These are phyloP conservation scores for Chaetomium sp. DNA, from an alignment of 2,329 filamentous ascomycete genomes.

Conservation along the genomic window DNA sequence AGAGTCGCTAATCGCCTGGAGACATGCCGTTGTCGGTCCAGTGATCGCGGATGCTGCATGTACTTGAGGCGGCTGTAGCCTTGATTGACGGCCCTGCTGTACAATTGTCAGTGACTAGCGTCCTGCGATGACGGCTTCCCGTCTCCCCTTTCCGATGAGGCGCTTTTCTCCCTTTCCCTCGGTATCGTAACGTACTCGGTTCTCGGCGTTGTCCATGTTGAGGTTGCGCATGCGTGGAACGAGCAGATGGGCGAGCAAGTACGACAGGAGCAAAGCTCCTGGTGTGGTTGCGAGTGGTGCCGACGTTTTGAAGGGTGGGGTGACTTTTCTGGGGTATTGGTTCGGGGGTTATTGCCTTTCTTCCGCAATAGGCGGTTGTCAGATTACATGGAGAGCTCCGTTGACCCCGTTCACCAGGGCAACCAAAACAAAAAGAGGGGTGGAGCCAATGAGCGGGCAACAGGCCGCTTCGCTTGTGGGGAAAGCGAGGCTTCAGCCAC, in stretches of 20 bases:
- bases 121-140: not conserved
- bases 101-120: constrained; percentile 3
- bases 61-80: constrained; percentile 20
- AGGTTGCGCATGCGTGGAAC: constrained; percentile 25
- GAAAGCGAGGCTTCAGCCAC: not conserved
- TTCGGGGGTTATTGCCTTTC: constrained; percentile 14
- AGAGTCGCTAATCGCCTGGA: constrained; percentile 54
- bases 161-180: not conserved
- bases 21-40: constrained; percentile 20
- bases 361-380: constrained; percentile 22
- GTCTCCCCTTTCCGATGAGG: not conserved
- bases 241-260: constrained; percentile 27
- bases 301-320: constrained; percentile 26
- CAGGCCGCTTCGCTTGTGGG: constrained; percentile 4
- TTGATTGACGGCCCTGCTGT: constrained; percentile 21
- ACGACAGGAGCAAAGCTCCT: constrained; percentile 35
- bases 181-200: constrained; percentile 26
- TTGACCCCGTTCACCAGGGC: constrained; percentile 21
- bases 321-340: constrained; percentile 11
- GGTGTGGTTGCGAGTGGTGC: constrained; percentile 26
- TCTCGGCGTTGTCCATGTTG: constrained; percentile 33
- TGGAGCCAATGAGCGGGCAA: constrained; percentile 10
- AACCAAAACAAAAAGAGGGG: constrained; percentile 11
- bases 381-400: constrained; percentile 12
- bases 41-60: not conserved